Evolutionary conservation across 495 filamentous ascomycete genomes (phyloP).

Genomic region (Penicillium chermesinum): DNA sequence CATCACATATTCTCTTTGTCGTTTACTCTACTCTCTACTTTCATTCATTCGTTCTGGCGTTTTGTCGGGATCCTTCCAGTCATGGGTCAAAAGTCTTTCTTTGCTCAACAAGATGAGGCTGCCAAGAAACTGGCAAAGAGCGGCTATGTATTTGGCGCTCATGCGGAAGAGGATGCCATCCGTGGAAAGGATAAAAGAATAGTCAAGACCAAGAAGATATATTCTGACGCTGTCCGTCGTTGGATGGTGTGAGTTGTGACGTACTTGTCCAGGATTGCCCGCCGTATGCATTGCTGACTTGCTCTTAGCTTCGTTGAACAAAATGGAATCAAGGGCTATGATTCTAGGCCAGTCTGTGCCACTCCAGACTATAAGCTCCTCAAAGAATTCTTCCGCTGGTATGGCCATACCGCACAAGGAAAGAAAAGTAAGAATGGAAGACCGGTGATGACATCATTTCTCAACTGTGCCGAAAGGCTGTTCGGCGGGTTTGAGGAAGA

Average conservation of each 20-base stretch:
- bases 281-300: slow-evolving; percentile 3
- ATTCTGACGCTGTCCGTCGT: not conserved
- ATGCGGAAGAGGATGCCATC: slow-evolving; percentile 12
- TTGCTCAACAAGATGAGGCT: slow-evolving; percentile 12
- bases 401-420: slow-evolving; percentile 3
- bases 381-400: slow-evolving; percentile 20
- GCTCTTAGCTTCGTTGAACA: slow-evolving; percentile 7
- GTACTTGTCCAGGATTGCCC: not conserved
- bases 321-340: slow-evolving; percentile 8
- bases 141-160: slow-evolving; percentile 17
- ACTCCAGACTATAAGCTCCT: slow-evolving; percentile 9
- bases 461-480: slow-evolving; percentile 12
- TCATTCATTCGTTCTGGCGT: slow-evolving; percentile 43
- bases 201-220: slow-evolving; percentile 14
- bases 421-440: slow-evolving; percentile 13
- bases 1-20: slow-evolving; percentile 49
- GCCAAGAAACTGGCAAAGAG: slow-evolving; percentile 8
- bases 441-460: slow-evolving; percentile 10
- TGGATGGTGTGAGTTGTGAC: slow-evolving; percentile 13
- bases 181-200: slow-evolving; percentile 15
- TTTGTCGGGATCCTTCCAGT: slow-evolving; percentile 15
- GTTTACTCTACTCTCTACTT: slow-evolving; percentile 46
- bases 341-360: slow-evolving; percentile 1
- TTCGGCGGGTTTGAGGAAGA: slow-evolving; percentile 18
- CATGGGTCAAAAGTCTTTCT: slow-evolving; percentile 10